Conservation (phyloP, 352 stramenopile species). For the Phytophthora pluvialis region DNA sequence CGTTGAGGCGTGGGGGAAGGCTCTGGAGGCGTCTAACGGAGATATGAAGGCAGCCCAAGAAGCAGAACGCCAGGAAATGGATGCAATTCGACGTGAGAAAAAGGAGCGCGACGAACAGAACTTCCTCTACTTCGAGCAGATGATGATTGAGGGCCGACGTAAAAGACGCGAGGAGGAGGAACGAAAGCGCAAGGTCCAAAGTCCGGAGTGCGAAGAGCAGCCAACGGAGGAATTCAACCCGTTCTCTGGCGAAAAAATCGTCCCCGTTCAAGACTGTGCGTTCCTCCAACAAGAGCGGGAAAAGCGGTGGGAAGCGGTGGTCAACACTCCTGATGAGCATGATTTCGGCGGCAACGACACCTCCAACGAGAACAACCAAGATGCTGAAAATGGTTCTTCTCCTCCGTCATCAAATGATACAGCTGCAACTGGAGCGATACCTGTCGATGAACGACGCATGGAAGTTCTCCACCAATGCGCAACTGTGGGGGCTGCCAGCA, state of each 20-base stretch:
- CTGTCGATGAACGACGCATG: conserved; percentile 57
- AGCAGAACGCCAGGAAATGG: conserved; percentile 87
- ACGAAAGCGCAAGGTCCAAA: conserved; percentile 25
- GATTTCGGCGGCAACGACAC: conserved; percentile 3
- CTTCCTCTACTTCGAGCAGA: conserved; percentile 88
- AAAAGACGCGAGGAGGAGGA: conserved; percentile 67
- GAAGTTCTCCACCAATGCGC: conserved; percentile 80
- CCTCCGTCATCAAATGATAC: neutral
- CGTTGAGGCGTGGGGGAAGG: conserved; percentile 79
- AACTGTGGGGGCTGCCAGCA: conserved; percentile 50
- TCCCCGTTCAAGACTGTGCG: conserved; percentile 64
- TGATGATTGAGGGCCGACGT: conserved; percentile 78
- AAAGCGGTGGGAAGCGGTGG: conserved; percentile 67
- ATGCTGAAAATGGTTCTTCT: conserved; percentile 7
- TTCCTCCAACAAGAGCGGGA: conserved; percentile 68
- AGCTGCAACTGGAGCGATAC: conserved; percentile 29
- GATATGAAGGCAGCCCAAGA: conserved; percentile 86
- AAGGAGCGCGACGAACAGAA: conserved; percentile 86
- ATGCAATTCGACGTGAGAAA: conserved; percentile 86
- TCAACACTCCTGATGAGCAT: conserved; percentile 43
- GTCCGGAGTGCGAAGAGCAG: conserved; percentile 18
- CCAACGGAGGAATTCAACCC: conserved; percentile 53
- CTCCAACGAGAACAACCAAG: conserved; percentile 35
- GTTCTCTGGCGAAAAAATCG: conserved; percentile 78
- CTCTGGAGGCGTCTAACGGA: conserved; percentile 62